Evolutionary conservation across 73 alveolate species (phyloP).

Genomic region (Diophrys appendiculata): DNA sequence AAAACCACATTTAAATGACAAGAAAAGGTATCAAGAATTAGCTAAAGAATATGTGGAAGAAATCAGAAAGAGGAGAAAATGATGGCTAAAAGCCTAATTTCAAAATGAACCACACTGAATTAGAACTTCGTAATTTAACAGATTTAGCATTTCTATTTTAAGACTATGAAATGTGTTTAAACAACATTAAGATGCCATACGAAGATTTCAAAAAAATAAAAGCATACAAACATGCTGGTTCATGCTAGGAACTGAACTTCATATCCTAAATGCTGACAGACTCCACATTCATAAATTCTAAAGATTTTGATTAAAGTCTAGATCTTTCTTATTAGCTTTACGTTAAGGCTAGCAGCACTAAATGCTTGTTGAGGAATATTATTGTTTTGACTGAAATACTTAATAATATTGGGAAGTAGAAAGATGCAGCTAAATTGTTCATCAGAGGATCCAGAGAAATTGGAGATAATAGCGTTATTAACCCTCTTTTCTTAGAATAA

Average conservation of each 20-base stretch:
- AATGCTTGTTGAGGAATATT: slow-evolving; percentile 27
- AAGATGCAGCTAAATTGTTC: slow-evolving; percentile 40
- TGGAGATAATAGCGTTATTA: slow-evolving; percentile 22
- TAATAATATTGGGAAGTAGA: slow-evolving; percentile 26
- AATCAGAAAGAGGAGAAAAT: slow-evolving; percentile 43
- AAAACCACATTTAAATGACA: slow-evolving; percentile 19
- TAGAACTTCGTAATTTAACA: slow-evolving; percentile 19
- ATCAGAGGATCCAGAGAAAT: slow-evolving; percentile 44
- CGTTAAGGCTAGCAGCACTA: slow-evolving; percentile 15
- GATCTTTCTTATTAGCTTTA: slow-evolving; percentile 38
- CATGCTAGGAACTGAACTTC: slow-evolving; percentile 42
- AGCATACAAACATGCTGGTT: slow-evolving; percentile 53
- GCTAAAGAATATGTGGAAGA: slow-evolving; percentile 26
- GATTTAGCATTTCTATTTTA: slow-evolving; percentile 32
- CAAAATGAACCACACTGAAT: slow-evolving; percentile 43
- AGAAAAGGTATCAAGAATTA: slow-evolving; percentile 40
- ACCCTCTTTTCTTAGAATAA: slow-evolving; percentile 51
- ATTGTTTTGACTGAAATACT: slow-evolving; percentile 34
- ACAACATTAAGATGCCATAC: slow-evolving; percentile 27
- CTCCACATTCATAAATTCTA: neutral
- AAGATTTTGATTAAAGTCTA: slow-evolving; percentile 14
- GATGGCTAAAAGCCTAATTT: slow-evolving; percentile 43
- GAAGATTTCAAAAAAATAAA: slow-evolving; percentile 47
- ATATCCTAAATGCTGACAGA: slow-evolving; percentile 19
- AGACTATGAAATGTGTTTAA: slow-evolving; percentile 38